phyloP scores from a whole-genome alignment of 108 stramenopile species.

The Cyclotella baltica region DNA sequence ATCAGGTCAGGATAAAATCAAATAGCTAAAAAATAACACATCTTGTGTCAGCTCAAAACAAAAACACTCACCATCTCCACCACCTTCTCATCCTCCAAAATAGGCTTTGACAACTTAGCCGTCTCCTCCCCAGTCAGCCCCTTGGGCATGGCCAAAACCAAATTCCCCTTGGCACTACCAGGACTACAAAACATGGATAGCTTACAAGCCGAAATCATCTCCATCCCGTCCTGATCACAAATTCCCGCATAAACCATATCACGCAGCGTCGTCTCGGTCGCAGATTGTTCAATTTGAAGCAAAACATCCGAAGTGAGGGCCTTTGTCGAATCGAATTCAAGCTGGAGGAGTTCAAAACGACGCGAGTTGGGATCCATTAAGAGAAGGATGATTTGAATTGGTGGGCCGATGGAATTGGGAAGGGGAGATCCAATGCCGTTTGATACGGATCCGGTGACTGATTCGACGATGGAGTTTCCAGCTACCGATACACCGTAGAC shows the following conservation, averaged over 20 bases:
- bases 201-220: slow-evolving; percentile 44
- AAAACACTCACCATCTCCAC: slow-evolving; percentile 72
- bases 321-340: slow-evolving; percentile 82
- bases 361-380: slow-evolving; percentile 81
- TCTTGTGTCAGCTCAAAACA: background rate
- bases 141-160: slow-evolving; percentile 75
- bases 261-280: slow-evolving; percentile 69
- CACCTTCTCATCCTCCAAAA: slow-evolving; percentile 76
- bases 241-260: slow-evolving; percentile 59
- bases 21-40: too few relatives aligned
- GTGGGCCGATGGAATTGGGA: background rate
- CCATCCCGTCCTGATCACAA: slow-evolving; percentile 53
- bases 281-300: slow-evolving; percentile 67
- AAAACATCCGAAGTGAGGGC: slow-evolving; percentile 75
- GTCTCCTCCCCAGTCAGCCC: slow-evolving; percentile 59
- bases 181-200: slow-evolving; percentile 56
- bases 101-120: slow-evolving; percentile 68
- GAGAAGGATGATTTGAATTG: slow-evolving; percentile 76
- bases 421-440: background rate
- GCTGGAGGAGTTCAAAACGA: slow-evolving; percentile 85
- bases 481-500: slow-evolving; percentile 25
- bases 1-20: too few relatives aligned
- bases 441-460: background rate
- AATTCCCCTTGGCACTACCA: slow-evolving; percentile 54
- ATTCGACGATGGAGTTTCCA: background rate